Conservation (phyloP, 441 rosid genomes). For the Populus hybrid region DNA sequence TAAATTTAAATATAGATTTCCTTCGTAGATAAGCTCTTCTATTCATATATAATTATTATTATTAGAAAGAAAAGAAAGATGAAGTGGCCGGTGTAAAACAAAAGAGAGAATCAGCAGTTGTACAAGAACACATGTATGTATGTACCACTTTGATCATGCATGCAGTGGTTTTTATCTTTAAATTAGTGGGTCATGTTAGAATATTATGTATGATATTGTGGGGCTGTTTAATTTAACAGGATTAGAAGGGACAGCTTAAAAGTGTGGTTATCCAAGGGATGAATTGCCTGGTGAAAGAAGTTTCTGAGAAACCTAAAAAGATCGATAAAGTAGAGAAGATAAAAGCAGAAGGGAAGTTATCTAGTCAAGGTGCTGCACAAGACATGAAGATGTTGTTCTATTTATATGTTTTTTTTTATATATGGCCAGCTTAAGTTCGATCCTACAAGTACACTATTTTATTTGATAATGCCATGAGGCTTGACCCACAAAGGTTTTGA, state of each 20-base stretch:
- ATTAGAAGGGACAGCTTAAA: not conserved
- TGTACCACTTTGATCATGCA: constrained; percentile 24
- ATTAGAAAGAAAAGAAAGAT: constrained; percentile 7
- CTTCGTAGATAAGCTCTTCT: constrained; percentile 11
- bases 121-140: constrained; percentile 2
- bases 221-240: constrained; percentile 13
- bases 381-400: constrained; percentile 16
- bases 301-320: not conserved
- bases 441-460: constrained; percentile 14
- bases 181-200: not conserved
- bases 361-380: constrained; percentile 26
- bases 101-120: constrained; percentile 25
- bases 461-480: constrained; percentile 9
- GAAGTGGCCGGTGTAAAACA: constrained; percentile 7
- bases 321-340: not conserved
- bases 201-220: constrained; percentile 4
- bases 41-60: not conserved
- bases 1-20: constrained; percentile 13
- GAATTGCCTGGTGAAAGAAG: not conserved
- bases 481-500: constrained; percentile 21
- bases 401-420: constrained; percentile 2
- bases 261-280: not conserved
- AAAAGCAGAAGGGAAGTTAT: constrained; percentile 12
- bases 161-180: constrained; percentile 22
- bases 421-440: constrained; percentile 7